Base-by-base conservation (phyloP, 805 yeast species). In the Zygosaccharomyces pseudorouxii region DNA sequence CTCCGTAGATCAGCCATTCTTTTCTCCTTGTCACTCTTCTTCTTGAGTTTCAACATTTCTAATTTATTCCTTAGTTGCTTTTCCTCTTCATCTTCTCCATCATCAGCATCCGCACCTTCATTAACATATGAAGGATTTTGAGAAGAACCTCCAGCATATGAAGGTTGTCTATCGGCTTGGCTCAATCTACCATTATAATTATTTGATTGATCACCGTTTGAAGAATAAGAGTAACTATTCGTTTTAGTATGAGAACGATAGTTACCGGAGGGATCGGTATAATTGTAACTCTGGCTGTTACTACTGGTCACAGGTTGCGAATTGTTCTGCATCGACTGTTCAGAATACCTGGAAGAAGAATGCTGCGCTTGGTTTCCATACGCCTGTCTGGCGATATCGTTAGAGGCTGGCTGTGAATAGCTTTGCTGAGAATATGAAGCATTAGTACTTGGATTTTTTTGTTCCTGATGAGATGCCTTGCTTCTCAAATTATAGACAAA, bases 1-100 rank as follows among this genome's bases (percentile, higher is more conserved):
- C 72, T 75, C 57, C 74, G 79, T 46, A 82, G 64, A 53, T 75
- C 73, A 1, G 82, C 84, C 49, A 80, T 57, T 49, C 81, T 70
- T 11, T 77, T 84, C 50, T 80, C 85, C 57, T 78, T 81, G 7
- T 78, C 82, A 31, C 73, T 73, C 53, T 77, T 75, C 62, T 74
- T 80, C 63, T 74, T 78, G 49, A 67, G 60, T 50, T 74, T 74
- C 37, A 77, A 62, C 41, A 71, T 73, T 39, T 63, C 62, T 60
- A 68, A 47, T 45, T 61, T 60, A 4, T 53, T 67, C 52, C 69
- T 68, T 37, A 72, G 71, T 54, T 71, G 70, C 57, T 71, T 64
- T 48, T 77, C 72, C 5, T 72, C 78, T 23, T 72, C 72, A 54
- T 77, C 74, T 31, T 67, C 76, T 31, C 72, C 78, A 3, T 74